Base-by-base conservation (phyloP, 2,329 filamentous ascomycete species). In the Grosmannia serpens region DNA sequence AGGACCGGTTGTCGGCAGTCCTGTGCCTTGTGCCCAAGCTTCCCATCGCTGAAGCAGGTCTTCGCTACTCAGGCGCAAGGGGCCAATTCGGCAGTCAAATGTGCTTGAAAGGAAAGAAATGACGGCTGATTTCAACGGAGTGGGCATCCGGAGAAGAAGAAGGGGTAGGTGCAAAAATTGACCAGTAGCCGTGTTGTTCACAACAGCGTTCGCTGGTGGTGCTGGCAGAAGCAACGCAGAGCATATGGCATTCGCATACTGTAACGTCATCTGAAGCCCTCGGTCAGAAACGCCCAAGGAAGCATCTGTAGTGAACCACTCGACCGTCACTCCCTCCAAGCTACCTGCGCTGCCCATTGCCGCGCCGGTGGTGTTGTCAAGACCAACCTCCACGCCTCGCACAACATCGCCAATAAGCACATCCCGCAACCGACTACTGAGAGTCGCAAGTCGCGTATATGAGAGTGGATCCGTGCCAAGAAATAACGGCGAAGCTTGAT, bases 381-480 rank as follows among this genome's bases (percentile, higher is more conserved):
- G 64, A 0, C 75, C 75, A 22, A 84, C 74, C 62, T 83, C 79
- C 22, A 84, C 76, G 50, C 81, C 81, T 58, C 81, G 77, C n/a
- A 84, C 78, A 1, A 82, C 76, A 63, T 84, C 81, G 20, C 81
- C 81, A 0, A 82, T 79, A 0, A 84, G 73, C 1, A 72, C 72
- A 53, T 84, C 80, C 46, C 80, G 76, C 2, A 84, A 68, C 2
- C 77, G 73, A 9, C 73, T 73, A 1, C 77, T 74, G 0, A 83
- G 70, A 0, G 67, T 58, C 17, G 71, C 67, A 2, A 84, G 71
- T 3, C 75, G 72, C 0, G 65, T 49, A 0, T 67, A 53, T 0
- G 70, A 70, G 1, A 82, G 70, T 0, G 64, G 47, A 2, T 74
- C 68, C 3, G 68, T 57, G 27, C 78, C 79, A 26, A 80, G 60